Evolutionary conservation across 768 basidiomycete genomes (phyloP).

Genomic region (Suillus alpinus): DNA sequence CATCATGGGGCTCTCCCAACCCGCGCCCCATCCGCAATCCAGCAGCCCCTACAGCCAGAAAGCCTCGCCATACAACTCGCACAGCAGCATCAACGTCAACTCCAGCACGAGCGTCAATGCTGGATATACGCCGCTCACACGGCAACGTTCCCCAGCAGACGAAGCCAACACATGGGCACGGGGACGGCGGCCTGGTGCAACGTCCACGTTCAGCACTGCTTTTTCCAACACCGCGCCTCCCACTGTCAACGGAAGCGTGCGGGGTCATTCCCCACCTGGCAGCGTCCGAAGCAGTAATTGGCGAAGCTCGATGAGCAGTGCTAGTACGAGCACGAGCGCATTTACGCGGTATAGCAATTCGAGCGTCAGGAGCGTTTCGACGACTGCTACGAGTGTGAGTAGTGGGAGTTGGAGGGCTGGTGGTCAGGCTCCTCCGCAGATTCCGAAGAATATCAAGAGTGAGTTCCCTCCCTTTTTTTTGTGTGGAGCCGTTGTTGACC

Average conservation of each 20-base stretch:
- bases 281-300: constrained; percentile 46
- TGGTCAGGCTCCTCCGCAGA: constrained; percentile 26
- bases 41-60: not conserved
- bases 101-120: constrained; percentile 7
- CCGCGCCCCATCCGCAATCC: constrained; percentile 22
- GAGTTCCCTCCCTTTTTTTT: constrained; percentile 30
- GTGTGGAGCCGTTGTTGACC: not conserved
- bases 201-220: constrained; percentile 13
- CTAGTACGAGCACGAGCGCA: constrained; percentile 64
- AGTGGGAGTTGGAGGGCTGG: constrained; percentile 45
- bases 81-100: not conserved
- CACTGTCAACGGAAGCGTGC: constrained; percentile 6
- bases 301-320: constrained; percentile 75
- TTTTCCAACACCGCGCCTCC: constrained; percentile 19
- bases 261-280: constrained; percentile 4
- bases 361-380: constrained; percentile 71
- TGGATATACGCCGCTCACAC: constrained; percentile 24
- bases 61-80: not conserved
- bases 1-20: constrained; percentile 66
- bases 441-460: constrained; percentile 82
- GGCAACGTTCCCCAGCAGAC: constrained; percentile 38
- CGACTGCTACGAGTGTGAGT: constrained; percentile 78
- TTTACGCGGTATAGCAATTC: constrained; percentile 77
- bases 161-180: constrained; percentile 45
- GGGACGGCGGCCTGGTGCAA: constrained; percentile 39